Evolutionary conservation across 2,329 filamentous ascomycete genomes (phyloP), one percentile per base, ranked within the genome.

Genomic region (Fonsecaea erecta): DNA sequence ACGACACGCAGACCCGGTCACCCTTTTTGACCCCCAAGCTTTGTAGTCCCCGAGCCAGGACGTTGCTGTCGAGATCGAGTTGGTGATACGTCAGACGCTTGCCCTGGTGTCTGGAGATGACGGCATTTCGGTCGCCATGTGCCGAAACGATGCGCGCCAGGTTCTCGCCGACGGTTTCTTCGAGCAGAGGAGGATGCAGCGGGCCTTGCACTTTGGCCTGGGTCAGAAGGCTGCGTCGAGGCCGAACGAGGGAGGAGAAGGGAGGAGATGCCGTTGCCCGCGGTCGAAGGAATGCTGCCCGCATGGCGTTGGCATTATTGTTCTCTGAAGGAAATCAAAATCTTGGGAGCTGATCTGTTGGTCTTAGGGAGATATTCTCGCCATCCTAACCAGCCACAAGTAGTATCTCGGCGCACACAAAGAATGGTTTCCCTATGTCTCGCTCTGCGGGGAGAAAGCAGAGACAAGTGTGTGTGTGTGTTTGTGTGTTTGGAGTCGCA

Each of bases 1-100:
- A 80, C 66, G 89, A 94, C 28, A 97, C 87, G 14, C 91, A 93
- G 11, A 98, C 91, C 34, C 92, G 85, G 75, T 96, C 90, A 8
- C 71, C 71, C 40, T 72, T 72, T 34, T 71, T 70, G 54, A 72
- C 68, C 30, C 71, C 71, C 32, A 69, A 37, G 52, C 67, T 69
- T 60, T 70, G 70, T 30, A 72, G 61, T 35, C 70, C 71, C 28
- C 64, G 63, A 18, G 71, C 71, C 37, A 72, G 37, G n/a, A 69
- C 67, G 55, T 72, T 72, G 37, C 70, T 71, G 37, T 72, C 62
- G 4, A 83, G 79, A 75, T 98, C 91, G 9, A 99, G 86, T 5
- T 82, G 83, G 56, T 87, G 80, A 76, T 96, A 98, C 0, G 88
- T 94, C 62, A 96, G 81, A 1, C 81, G 82, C 1, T 78, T 79